Evolutionary conservation across 345 rosid species (phyloP), one percentile per base, ranked within the genome.

Genomic region (Odontarrhena argentea): DNA sequence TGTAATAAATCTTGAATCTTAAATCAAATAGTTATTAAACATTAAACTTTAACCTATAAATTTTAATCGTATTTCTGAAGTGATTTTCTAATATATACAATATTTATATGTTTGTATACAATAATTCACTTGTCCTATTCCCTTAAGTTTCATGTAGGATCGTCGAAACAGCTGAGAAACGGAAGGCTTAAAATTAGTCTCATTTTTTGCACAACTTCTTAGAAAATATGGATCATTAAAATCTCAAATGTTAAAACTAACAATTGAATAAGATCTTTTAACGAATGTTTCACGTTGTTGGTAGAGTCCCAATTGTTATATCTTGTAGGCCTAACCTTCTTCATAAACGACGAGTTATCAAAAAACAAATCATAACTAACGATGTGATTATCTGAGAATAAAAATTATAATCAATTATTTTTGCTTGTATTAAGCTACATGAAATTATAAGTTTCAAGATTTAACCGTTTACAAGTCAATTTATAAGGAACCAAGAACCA

Each of bases 371-470:
- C 32, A 28, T 28, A 28, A 28, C 32, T 28, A 28, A 28, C 32
- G 32, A 28, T 28, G 32, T 28, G 32, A 28, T 46, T 18, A 46
- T 46, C 18, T 18, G 51, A 47, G 26, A 9, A 18, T 18, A 26
- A 2, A 1, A 47, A 48, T 6, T 12, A 18, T 47, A 18, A 47
- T 25, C 1, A 18, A 18, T 18, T 18, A 0, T 18, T 18, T 25
- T 43, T 40, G 22, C 41, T 57, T 41, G 48, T 40, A 25, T 5
- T 59, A 8, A 42, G 25, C n/a, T 26, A 58, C 37, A 49, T 58
- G 49, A 41, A n/a, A 25, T 18, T 3, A 22, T 18, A 18, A 18
- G 22, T 18, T 18, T 18, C 22, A 18, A 18, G 22, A 18, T 18
- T 18, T 18, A 18, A 18, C 22, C 22, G 22, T 18, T 18, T 18